Percentiles rank a stretch among this genome's conserved stretches.
Evolutionary conservation across 257 asterid genomes (phyloP).

Genomic region (Jacaranda mimosifolia): DNA sequence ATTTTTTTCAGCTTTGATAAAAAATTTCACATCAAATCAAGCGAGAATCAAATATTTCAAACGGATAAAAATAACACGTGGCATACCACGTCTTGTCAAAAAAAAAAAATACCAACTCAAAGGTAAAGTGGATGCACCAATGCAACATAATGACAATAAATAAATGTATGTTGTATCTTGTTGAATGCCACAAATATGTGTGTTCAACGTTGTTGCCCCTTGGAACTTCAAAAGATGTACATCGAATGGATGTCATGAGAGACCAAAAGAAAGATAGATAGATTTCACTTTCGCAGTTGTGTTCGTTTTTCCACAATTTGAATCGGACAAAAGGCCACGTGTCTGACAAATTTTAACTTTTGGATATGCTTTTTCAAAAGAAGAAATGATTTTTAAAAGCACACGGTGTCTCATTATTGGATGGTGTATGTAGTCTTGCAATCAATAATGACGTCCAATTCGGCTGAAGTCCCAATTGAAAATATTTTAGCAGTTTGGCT

Average conservation of each 20-base stretch:
- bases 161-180: neutral
- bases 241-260: neutral
- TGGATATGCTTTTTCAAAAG: neutral
- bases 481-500: neutral
- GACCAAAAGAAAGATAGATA: neutral
- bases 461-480: neutral
- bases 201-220: constrained; percentile 4
- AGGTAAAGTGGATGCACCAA: neutral
- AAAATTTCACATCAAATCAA: too few relatives aligned
- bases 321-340: neutral
- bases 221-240: neutral
- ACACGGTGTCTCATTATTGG: neutral
- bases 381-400: neutral
- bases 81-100: neutral
- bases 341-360: constrained; percentile 4
- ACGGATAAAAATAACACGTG: neutral
- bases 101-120: neutral
- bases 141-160: neutral
- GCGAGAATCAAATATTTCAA: neutral
- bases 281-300: neutral
- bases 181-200: neutral
- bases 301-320: neutral
- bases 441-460: neutral
- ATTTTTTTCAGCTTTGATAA: too few relatives aligned
- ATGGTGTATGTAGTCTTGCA: neutral